Evolutionary conservation across 306 rosid genomes (phyloP), one percentile per base, ranked within the genome.

Genomic region (Neltuma alba): DNA sequence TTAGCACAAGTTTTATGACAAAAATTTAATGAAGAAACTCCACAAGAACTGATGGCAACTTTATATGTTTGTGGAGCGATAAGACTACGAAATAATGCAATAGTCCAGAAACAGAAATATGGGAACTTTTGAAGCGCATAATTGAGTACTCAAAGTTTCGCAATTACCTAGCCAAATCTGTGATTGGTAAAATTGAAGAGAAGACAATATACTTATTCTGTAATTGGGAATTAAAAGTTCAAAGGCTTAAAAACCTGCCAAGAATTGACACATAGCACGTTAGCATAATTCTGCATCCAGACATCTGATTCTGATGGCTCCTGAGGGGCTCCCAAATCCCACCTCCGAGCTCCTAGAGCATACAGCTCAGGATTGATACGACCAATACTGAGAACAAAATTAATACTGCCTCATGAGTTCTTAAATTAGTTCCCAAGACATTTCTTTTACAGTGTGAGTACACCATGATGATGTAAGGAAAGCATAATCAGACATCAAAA

Each of bases 261-360:
- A 78, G 97, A 84, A 89, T 94, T 94, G 72, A 89, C 88, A 82
- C 99, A 94, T 28, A 94, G 89, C 23, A 81, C 85, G 65, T 91
- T 91, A 71, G 82, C 97, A 81, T 94, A 92, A 91, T 89, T 88
- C 74, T 83, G 85, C 93, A 92, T 88, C 97, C 92, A 91, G 75
- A 80, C 74, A 72, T 88, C 89, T 72, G 85, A 80, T 75, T 87
- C 82, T 58, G 89, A 81, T 71, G 63, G 87, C 79, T 84, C 70
- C 80, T 50, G 76, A 58, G 76, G 63, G 79, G 79, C 84, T 78
- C 85, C 87, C 69, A 54, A 82, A 76, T 83, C 85, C 95, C 85
- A 69, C 61, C 92, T 73, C 77, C 89, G 91, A 57, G 92, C 86
- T 58, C 88, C 98, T 82, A 94, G 83, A 81, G 94, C 93, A 76